Evolutionary conservation across 257 asterid genomes (phyloP), one percentile per base, ranked within the genome.

Genomic region (Voacanga thouarsii): DNA sequence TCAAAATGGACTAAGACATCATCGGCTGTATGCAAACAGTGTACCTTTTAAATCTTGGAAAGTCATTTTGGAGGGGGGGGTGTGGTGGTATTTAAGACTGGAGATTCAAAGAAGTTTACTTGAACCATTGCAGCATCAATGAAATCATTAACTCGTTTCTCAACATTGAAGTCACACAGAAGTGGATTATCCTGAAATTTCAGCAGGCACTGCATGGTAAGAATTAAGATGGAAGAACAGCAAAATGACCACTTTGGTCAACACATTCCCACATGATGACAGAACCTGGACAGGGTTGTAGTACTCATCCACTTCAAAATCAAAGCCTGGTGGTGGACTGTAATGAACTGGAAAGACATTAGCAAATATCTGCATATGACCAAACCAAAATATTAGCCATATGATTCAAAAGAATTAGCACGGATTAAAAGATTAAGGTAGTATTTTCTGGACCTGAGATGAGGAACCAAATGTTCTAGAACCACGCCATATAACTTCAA

Each of bases 401-500:
- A 47, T 60, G 60, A 80, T 28, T 75, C 56, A 77, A 71, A 56
- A 74, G 69, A 19, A 33, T 3, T 1, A 72, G 44, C n/a, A 77
- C 15, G 5, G 16, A 23, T 53, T 23, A 57, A 72, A 15, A 33
- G 37, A 67, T 59, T 68, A 71, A 41, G 53, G 69, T 60, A 37
- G 79, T 63, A 41, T 73, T 67, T 79, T 79, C 37, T 55, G 30
- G 21, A 88, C 97, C 91, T 84, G 97, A 75, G 92, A 87, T 37
- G 96, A 89, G 72, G 92, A 68, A 77, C 97, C 98, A 78, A 92
- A 87, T 81, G 98, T 90, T 82, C 82, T 86, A 16, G 98, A 94
- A 23, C 90, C 97, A 75, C 88, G 95, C 98, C 98, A 94, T 81
- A 94, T 80, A 80, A 92, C 96, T 87, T 94, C 96, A 30, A 94